phyloP scores from a whole-genome alignment of 2,329 filamentous ascomycete genomes.

The Curvularia spicifera region DNA sequence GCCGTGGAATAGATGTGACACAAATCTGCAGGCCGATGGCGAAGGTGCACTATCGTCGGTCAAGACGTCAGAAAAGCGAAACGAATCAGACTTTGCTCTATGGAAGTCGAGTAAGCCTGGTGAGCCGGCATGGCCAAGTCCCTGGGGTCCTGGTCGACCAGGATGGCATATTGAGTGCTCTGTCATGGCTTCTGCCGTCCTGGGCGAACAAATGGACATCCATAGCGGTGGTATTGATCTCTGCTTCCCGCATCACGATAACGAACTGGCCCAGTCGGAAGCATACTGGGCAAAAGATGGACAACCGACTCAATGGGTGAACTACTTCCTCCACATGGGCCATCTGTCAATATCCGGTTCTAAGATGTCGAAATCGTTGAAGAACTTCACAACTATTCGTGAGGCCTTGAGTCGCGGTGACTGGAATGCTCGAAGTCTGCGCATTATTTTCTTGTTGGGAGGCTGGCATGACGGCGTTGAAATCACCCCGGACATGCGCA shows the following conservation, averaged over 20 bases:
- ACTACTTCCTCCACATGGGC: conserved; percentile 95
- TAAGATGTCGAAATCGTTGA: conserved; percentile 95
- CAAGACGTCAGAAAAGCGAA: conserved; percentile 70
- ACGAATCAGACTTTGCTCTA: conserved; percentile 83
- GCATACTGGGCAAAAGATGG: conserved; percentile 69
- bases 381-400: conserved; percentile 94
- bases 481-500: conserved; percentile 82
- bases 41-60: conserved; percentile 75
- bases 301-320: conserved; percentile 75
- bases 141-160: conserved; percentile 85
- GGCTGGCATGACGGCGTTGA: conserved; percentile 92
- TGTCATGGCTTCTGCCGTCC: conserved; percentile 89
- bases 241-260: conserved; percentile 79
- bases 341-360: conserved; percentile 87
- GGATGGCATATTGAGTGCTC: conserved; percentile 99
- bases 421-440: conserved; percentile 79
- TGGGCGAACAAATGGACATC: conserved; percentile 86
- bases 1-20: conserved; percentile 84
- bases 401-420: conserved; percentile 73
- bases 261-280: conserved; percentile 88
- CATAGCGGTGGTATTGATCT: conserved; percentile 93
- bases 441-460: conserved; percentile 86
- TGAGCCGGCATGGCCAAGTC: conserved; percentile 87
- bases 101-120: conserved; percentile 94
- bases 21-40: conserved; percentile 82